Conservation (phyloP, 1,139 yeast genomes). For the Saccharomyces uvarum region DNA sequence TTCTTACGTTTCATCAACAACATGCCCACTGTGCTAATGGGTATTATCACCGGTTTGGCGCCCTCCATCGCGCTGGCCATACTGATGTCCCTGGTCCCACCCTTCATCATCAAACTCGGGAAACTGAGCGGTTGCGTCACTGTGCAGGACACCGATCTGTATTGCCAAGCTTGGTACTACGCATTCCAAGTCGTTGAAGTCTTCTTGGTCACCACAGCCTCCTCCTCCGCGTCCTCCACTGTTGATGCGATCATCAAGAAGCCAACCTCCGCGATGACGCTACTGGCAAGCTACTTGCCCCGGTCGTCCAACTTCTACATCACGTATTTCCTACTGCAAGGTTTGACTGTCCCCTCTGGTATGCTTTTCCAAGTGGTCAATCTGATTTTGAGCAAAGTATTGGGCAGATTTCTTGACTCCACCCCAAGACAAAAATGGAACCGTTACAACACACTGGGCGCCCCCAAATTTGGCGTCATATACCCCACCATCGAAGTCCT, state of each 20-base stretch:
- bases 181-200: conserved; percentile 85
- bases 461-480: conserved; percentile 63
- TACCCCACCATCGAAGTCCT: conserved; percentile 69
- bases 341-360: conserved; percentile 61
- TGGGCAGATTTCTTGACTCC: conserved; percentile 37
- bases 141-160: conserved; percentile 61
- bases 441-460: conserved; percentile 41
- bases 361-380: conserved; percentile 48
- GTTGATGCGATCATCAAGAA: conserved; percentile 45
- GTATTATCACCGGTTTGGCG: conserved; percentile 65
- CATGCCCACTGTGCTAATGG: conserved; percentile 52
- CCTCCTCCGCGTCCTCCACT: conserved; percentile 75
- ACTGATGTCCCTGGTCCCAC: conserved; percentile 72
- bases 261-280: conserved; percentile 48
- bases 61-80: conserved; percentile 63
- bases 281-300: conserved; percentile 56
- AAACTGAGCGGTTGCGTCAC: conserved; percentile 65
- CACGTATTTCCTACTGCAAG: conserved; percentile 59
- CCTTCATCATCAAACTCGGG: conserved; percentile 66
- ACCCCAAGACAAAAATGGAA: conserved; percentile 64
- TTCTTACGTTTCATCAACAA: conserved; percentile 57
- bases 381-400: conserved; percentile 37
- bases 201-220: conserved; percentile 70
- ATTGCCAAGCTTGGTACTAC: conserved; percentile 78
- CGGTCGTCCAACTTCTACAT: conserved; percentile 66